These are phyloP conservation scores for Taxillus chinensis DNA, from an alignment of 164 flowering plant species.

Conservation along the genomic window DNA sequence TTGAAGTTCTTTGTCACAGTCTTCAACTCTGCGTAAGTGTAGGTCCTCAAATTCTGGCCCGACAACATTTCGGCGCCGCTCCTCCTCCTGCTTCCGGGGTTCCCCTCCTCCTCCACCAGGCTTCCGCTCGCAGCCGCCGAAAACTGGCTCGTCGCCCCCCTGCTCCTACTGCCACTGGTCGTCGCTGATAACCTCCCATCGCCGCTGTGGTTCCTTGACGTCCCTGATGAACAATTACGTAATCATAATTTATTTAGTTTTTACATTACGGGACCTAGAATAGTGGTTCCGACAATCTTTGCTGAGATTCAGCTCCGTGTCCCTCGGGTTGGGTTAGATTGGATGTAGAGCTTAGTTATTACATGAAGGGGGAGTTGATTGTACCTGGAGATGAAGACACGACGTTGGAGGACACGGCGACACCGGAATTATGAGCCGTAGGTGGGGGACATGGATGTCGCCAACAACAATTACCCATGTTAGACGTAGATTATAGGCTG, in stretches of 20 bases:
- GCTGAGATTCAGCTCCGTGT: too few relatives aligned
- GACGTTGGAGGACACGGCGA: background rate
- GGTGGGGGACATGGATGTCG: slow-evolving; percentile 1
- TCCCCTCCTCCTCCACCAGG: slow-evolving; percentile 14
- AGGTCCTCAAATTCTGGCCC: slow-evolving; percentile 38
- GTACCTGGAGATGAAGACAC: slow-evolving; percentile 13
- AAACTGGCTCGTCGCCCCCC: slow-evolving; percentile 13
- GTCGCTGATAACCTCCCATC: slow-evolving; percentile 14
- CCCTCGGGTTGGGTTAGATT: too few relatives aligned
- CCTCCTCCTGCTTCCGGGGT: too few relatives aligned
- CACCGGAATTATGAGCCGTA: background rate
- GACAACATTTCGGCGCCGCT: slow-evolving; percentile 36
- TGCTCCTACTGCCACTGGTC: slow-evolving; percentile 12
- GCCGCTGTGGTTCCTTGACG: slow-evolving; percentile 13
- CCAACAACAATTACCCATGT: slow-evolving; percentile 20
- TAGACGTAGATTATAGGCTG: too few relatives aligned
- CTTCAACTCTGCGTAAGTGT: slow-evolving; percentile 47
- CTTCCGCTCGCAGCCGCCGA: slow-evolving; percentile 22
- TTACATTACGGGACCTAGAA: too few relatives aligned
- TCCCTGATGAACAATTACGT: background rate
- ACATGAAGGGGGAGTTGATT: too few relatives aligned
- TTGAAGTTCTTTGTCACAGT: slow-evolving; percentile 46
- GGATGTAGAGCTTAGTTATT: too few relatives aligned
- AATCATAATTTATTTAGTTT: too few relatives aligned
- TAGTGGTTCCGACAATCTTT: too few relatives aligned